phyloP scores from a whole-genome alignment of 192 early-diverging fungal species.

The Backusella macrospora region DNA sequence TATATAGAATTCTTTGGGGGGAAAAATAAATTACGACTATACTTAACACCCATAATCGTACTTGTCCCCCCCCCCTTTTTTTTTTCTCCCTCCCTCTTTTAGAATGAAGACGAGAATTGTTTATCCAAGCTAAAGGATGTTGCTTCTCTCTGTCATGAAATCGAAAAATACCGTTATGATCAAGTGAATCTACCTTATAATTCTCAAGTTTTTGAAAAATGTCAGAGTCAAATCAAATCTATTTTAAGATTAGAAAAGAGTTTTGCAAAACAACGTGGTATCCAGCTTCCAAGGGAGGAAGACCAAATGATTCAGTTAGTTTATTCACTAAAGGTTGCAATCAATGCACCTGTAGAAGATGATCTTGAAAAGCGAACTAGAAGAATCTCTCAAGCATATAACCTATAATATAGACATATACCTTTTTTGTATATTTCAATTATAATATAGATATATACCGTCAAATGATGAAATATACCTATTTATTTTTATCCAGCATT shows the following conservation, averaged over 20 bases:
- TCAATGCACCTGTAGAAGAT: constrained; percentile 17
- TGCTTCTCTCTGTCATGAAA: constrained; percentile 40
- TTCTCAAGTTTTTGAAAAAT: constrained; percentile 44
- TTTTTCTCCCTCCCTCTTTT: background rate
- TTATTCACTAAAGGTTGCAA: constrained; percentile 35
- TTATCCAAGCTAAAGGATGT: constrained; percentile 28
- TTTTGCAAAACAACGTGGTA: constrained; percentile 38
- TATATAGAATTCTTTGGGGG: background rate
- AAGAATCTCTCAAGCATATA: constrained; percentile 24
- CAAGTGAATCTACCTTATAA: constrained; percentile 27
- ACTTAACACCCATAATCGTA: background rate
- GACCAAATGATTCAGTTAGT: constrained; percentile 47
- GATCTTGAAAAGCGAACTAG: background rate
- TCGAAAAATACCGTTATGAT: constrained; percentile 40
- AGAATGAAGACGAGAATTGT: background rate
- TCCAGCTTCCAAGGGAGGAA: constrained; percentile 34
- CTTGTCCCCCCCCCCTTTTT: background rate
- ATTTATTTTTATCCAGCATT: too few species aligned
- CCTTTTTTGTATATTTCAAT: too few species aligned
- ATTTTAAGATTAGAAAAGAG: constrained; percentile 40
- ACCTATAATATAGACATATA: background rate
- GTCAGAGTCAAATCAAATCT: constrained; percentile 41
- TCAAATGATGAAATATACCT: too few species aligned
- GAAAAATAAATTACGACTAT: background rate
- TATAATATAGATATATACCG: too few species aligned